Conservation (phyloP, 2,329 filamentous ascomycete species). For the Stromatinia cepivora region DNA sequence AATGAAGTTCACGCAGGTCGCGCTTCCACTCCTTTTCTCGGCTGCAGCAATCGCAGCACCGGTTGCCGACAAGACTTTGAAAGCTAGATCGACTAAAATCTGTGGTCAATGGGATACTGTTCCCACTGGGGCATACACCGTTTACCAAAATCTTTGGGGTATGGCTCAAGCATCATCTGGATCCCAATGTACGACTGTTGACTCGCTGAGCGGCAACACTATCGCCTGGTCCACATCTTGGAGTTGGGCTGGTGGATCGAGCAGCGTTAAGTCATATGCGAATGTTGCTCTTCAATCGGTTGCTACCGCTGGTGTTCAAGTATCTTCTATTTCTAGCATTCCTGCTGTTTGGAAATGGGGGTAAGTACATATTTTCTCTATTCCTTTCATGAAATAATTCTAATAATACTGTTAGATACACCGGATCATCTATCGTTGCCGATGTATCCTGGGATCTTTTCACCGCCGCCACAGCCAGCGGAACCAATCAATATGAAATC, state of each 20-base stretch:
- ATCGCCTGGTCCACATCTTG: slow-evolving; percentile 46
- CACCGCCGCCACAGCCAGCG: slow-evolving; percentile 50
- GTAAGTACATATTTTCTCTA: slow-evolving; percentile 34
- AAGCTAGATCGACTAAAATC: slow-evolving; percentile 20
- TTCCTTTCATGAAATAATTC: not conserved
- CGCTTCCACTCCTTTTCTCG: slow-evolving; percentile 23
- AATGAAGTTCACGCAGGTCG: slow-evolving; percentile 26
- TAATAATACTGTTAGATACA: slow-evolving; percentile 44
- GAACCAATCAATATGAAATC: slow-evolving; percentile 57
- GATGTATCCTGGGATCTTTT: slow-evolving; percentile 65
- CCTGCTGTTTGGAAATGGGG: slow-evolving; percentile 45
- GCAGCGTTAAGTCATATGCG: slow-evolving; percentile 47
- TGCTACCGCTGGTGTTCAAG: slow-evolving; percentile 39
- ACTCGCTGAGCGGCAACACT: slow-evolving; percentile 39
- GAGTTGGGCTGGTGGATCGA: slow-evolving; percentile 44
- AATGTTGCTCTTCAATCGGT: slow-evolving; percentile 43
- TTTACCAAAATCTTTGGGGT: slow-evolving; percentile 43
- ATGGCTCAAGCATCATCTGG: slow-evolving; percentile 2
- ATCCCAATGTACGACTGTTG: slow-evolving; percentile 44
- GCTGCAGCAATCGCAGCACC: slow-evolving; percentile 19
- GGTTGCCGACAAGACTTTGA: slow-evolving; percentile 5
- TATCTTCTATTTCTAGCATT: slow-evolving; percentile 44
- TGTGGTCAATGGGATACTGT: slow-evolving; percentile 35
- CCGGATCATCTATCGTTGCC: slow-evolving; percentile 51
- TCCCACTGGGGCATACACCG: slow-evolving; percentile 41